phyloP scores from a whole-genome alignment of 2,329 filamentous ascomycete species.

The Orbilia oligospora region DNA sequence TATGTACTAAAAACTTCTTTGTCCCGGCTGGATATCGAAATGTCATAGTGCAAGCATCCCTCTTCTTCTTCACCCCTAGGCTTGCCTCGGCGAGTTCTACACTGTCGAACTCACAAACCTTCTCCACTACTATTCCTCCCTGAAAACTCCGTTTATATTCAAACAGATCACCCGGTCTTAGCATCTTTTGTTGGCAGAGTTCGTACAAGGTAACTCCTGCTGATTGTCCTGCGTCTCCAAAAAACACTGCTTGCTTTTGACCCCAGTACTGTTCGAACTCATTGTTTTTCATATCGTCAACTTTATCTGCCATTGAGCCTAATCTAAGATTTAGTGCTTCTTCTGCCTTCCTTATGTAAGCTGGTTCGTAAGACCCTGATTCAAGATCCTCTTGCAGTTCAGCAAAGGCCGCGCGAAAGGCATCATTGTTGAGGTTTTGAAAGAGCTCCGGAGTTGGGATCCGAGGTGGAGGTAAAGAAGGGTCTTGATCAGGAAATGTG shows the following conservation, averaged over 20 bases:
- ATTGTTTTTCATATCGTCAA: conserved; percentile 58
- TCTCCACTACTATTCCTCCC: conserved; percentile 42
- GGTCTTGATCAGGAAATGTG: conserved; percentile 41
- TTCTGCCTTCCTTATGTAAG: conserved; percentile 50
- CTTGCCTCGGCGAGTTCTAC: conserved; percentile 34
- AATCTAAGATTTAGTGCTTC: conserved; percentile 42
- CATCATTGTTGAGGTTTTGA: conserved; percentile 60
- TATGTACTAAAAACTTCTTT: conserved; percentile 33
- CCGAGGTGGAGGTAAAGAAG: conserved; percentile 31
- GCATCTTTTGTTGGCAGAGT: conserved; percentile 48
- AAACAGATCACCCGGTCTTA: conserved; percentile 50
- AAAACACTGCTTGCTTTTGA: conserved; percentile 57
- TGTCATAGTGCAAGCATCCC: conserved; percentile 49
- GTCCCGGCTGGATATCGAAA: conserved; percentile 42
- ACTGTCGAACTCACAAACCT: conserved; percentile 37
- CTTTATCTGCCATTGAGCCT: conserved; percentile 39
- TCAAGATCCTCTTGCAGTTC: conserved; percentile 57
- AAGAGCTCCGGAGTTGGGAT: conserved; percentile 56
- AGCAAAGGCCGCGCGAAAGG: conserved; percentile 48
- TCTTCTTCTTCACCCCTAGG: conserved; percentile 39
- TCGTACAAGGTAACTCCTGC: conserved; percentile 56
- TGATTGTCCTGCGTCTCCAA: conserved; percentile 46
- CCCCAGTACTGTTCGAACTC: conserved; percentile 60
- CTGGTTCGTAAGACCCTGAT: conserved; percentile 43
- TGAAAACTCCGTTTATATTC: conserved; percentile 52